phyloP scores from a whole-genome alignment of 164 flowering plant species.

The Aristolochia fimbriata region DNA sequence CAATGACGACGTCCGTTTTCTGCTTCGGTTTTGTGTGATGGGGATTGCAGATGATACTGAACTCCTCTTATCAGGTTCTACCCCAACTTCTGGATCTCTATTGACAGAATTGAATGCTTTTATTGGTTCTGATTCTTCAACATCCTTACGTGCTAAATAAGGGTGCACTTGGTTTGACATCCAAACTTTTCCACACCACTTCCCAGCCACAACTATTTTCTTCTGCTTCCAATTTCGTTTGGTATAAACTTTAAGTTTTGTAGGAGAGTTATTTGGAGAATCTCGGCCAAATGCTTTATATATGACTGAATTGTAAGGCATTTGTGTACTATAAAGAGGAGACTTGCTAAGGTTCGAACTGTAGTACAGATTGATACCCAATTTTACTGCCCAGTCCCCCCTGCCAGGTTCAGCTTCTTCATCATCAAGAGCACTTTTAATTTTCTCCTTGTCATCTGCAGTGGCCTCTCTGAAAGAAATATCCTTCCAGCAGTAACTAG shows the following conservation, averaged over 20 bases:
- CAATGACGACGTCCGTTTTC: conserved; percentile 40
- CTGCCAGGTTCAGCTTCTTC: conserved; percentile 62
- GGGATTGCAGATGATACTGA: conserved; percentile 7
- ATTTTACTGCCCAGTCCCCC: conserved; percentile 93
- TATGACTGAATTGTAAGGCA: conserved; percentile 83
- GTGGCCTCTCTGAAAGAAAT: conserved; percentile 46
- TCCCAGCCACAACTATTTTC: conserved; percentile 72
- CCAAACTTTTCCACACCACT: conserved; percentile 99
- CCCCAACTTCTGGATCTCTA: conserved; percentile 26
- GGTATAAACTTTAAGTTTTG: conserved; percentile 20
- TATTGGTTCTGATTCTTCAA: conserved; percentile 24
- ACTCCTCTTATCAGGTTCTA: conserved; percentile 3
- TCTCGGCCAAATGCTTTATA: conserved; percentile 75
- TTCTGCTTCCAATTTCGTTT: conserved; percentile 46
- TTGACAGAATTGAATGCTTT: conserved; percentile 12
- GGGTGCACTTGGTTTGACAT: conserved; percentile 95
- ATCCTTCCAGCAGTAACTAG: conserved; percentile 53
- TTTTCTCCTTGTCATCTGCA: conserved; percentile 50
- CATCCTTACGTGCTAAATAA: conserved; percentile 38
- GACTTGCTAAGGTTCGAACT: conserved; percentile 85
- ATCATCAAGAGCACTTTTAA: conserved; percentile 53
- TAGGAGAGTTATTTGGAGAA: conserved; percentile 31
- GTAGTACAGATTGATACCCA: conserved; percentile 83
- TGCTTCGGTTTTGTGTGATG: conserved; percentile 22
- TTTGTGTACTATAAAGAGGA: conserved; percentile 85